Base-by-base conservation (phyloP, 1,139 yeast species). In the Protomyces inundatus region DNA sequence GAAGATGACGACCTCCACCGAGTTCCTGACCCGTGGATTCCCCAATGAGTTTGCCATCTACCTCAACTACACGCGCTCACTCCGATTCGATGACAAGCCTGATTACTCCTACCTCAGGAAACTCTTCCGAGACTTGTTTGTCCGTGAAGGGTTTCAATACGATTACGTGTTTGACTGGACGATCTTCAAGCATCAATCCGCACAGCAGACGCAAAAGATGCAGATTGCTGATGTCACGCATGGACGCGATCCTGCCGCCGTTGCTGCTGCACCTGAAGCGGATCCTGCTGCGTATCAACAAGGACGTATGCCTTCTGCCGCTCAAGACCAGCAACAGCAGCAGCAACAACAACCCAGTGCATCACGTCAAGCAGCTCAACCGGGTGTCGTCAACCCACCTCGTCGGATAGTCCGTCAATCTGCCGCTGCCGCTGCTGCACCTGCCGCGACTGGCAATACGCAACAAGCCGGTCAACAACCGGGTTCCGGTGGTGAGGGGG, bases 101-200 rank as follows among this genome's bases (percentile, higher is more conserved):
- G 98, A 93, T 77, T 93, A 93, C 75, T 83, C 87, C 61, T 91
- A 87, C 74, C 82, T 93, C 76, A 87, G 98, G 73, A 87, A 90
- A 75, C 80, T 93, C 67, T 87, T 93, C 77, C 85, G 97, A 73
- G 97, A 91, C 74, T 81, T 93, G 73, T 90, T 90, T 75, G 82
- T 89, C 69, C 85, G 95, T 69, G 93, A 91, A 75, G 90, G 90
- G 68, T 93, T 90, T 76, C 85, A 88, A 70, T 93, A 91, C 75
- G 98, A 93, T 77, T 93, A 90, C 76, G 86, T 93, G 33, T 93
- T 90, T 77, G 98, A 93, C 77, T 93, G 98, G 98, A 91, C 98
- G 40, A 84, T 91, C 73, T 87, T 88, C 78, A 86, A 89, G 78
- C 86, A 86, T 77, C 48, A 54, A 12, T 52, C 54, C 14, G 52